Percentiles rank a stretch among this genome's conserved stretches.
Evolutionary conservation across 305 asterid genomes (phyloP).

Genomic region (Petunia hybrid): DNA sequence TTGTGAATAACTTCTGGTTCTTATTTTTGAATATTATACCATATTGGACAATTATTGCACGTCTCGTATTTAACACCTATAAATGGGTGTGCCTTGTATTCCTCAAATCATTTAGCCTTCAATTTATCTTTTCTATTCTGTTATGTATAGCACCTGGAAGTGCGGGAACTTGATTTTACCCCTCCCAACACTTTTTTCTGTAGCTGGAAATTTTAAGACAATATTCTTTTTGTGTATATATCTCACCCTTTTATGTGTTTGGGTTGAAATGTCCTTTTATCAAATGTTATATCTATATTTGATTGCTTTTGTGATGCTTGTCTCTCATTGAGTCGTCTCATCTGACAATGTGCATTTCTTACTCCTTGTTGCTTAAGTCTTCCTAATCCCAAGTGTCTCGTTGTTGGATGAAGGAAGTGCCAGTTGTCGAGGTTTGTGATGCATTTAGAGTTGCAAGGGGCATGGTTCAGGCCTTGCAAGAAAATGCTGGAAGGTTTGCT

Average conservation of each 20-base stretch:
- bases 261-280: constrained; percentile 21
- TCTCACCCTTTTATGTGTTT: neutral
- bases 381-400: constrained; percentile 36
- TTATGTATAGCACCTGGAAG: constrained; percentile 16
- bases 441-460: constrained; percentile 98
- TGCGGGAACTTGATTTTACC: neutral
- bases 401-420: constrained; percentile 73
- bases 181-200: constrained; percentile 20
- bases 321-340: neutral
- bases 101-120: constrained; percentile 11
- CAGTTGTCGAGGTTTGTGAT: constrained; percentile 84
- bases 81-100: constrained; percentile 8
- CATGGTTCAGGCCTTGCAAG: constrained; percentile 99
- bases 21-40: neutral
- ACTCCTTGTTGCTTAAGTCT: neutral
- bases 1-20: neutral
- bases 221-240: constrained; percentile 15
- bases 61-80: constrained; percentile 14
- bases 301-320: constrained; percentile 15
- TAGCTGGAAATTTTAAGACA: constrained; percentile 23
- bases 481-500: constrained; percentile 99
- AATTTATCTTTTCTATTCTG: constrained; percentile 14
- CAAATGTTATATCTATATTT: neutral
- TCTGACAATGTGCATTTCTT: no score
- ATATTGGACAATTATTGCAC: neutral